Base-by-base conservation (phyloP, 805 yeast genomes). In the Saturnispora zaruensis region DNA sequence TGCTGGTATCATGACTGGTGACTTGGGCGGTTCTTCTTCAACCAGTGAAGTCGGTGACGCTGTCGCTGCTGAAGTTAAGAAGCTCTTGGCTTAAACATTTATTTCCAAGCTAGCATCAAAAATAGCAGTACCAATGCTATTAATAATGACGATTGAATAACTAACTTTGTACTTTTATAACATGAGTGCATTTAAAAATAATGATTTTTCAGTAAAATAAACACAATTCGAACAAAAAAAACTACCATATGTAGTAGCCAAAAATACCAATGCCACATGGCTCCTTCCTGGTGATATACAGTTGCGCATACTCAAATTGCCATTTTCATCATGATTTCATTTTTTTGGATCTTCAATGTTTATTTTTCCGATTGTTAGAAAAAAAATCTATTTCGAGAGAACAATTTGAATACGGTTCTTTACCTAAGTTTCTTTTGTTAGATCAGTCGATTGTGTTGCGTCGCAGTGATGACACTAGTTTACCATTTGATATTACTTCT, bases 1-100 rank as follows among this genome's bases (percentile, higher is more conserved):
- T 63, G 59, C 76, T 32, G 95, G 95, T 56, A 68, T 91, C 55
- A 84, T 90, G 74, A 93, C 99, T 47, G 96, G 84, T 54, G 99
- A 90, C 67, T 74, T 90, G 60, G 84, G 89, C 49, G 99, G 99
- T 51, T 61, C 78, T n/a, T 78, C 78, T 61, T 72, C 87, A 36
- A 93, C 99, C 45, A 66, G 75, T 38, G 96, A 91, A 68, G 96
- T 93, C 51, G 98, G 98, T 64, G 95, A 89, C 66, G 97, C 96
- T 41, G 74, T 93, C 62, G 96, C 85, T 41, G 76, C 71, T 32
- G 85, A 84, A 50, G 88, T 88, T 50, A 71, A 75, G 59, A 57
- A 58, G 51, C 51, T 65, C 6, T 51, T 64, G 23, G 46, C 55
- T 8, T 57, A 48, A 38, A 20, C 20, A 36, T 2, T 36, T 13